phyloP scores from a whole-genome alignment of 148 eudicot genomes.

The Arctostaphylos glauca region DNA sequence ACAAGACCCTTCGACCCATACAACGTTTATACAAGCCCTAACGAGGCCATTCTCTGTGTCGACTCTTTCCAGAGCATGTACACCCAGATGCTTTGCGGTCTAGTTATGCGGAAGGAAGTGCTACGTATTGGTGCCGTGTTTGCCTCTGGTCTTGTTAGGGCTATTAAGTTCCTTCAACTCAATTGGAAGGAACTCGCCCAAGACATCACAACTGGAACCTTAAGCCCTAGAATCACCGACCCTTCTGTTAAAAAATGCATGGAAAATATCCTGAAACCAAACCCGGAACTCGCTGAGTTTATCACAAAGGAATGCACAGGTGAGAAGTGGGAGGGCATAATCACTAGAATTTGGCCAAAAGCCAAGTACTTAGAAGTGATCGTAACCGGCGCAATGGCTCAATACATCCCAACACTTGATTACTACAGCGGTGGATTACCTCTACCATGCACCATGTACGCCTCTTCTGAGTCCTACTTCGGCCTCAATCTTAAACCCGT shows the following conservation, averaged over 20 bases:
- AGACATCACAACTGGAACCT: constrained; percentile 46
- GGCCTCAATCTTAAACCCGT: constrained; percentile 72
- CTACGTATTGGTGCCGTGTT: constrained; percentile 73
- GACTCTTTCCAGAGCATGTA: constrained; percentile 90
- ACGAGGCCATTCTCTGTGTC: constrained; percentile 61
- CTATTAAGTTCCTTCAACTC: constrained; percentile 65
- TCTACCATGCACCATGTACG: constrained; percentile 59
- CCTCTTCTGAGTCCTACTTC: constrained; percentile 67
- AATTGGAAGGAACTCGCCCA: constrained; percentile 48
- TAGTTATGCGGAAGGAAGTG: constrained; percentile 51
- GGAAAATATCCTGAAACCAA: constrained; percentile 41
- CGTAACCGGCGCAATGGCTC: constrained; percentile 77
- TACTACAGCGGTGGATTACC: constrained; percentile 75
- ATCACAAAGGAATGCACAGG: constrained; percentile 38
- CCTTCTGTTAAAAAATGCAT: constrained; percentile 41
- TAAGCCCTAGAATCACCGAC: constrained; percentile 47
- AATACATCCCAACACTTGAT: constrained; percentile 65
- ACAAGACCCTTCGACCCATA: constrained; percentile 60
- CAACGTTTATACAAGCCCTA: constrained; percentile 67
- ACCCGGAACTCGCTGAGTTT: constrained; percentile 48
- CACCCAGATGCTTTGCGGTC: constrained; percentile 80
- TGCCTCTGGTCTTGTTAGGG: constrained; percentile 81
- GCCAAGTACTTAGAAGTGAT: constrained; percentile 70
- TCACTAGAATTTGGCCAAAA: constrained; percentile 74
- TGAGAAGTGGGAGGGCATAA: constrained; percentile 78